phyloP scores from a whole-genome alignment of 1,284 basidiomycete species.

The Ganoderma sp. region DNA sequence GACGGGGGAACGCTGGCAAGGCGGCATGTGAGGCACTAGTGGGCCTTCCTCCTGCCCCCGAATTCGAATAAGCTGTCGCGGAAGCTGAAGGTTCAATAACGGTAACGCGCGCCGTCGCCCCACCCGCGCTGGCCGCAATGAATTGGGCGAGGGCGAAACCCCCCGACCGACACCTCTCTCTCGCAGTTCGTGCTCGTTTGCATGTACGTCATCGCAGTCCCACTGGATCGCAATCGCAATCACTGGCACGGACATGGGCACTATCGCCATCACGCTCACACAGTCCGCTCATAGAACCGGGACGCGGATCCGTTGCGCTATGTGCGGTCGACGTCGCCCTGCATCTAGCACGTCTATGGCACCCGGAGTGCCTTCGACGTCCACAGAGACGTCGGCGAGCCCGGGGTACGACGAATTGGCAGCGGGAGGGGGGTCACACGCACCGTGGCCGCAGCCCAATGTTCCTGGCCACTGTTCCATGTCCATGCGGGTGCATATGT shows the following conservation, averaged over 20 bases:
- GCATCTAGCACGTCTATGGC: not conserved
- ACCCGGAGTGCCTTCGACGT: not conserved
- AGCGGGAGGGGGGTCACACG: not conserved
- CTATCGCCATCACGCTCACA: not conserved
- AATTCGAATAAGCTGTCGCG: not conserved
- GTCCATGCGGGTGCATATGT: not conserved
- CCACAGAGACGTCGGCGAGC: not conserved
- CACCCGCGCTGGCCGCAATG: not conserved
- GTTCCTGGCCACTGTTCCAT: not conserved
- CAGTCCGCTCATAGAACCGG: not conserved
- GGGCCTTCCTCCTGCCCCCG: not conserved
- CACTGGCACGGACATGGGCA: no score
- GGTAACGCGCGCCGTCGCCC: not conserved
- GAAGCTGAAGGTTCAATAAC: not conserved
- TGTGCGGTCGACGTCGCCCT: not conserved
- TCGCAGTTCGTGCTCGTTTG: no score
- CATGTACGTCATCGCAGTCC: no score
- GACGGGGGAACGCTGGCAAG: not conserved
- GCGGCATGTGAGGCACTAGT: conserved; percentile 6
- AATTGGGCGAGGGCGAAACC: not conserved
- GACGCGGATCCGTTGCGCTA: not conserved
- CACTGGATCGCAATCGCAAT: no score
- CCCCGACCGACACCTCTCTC: no score
- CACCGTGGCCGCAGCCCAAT: not conserved
- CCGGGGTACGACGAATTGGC: not conserved